Percentiles rank a stretch among this genome's conserved stretches.
phyloP scores from a whole-genome alignment of 257 asterid species.

The Nicotiana tomentosiformis region DNA sequence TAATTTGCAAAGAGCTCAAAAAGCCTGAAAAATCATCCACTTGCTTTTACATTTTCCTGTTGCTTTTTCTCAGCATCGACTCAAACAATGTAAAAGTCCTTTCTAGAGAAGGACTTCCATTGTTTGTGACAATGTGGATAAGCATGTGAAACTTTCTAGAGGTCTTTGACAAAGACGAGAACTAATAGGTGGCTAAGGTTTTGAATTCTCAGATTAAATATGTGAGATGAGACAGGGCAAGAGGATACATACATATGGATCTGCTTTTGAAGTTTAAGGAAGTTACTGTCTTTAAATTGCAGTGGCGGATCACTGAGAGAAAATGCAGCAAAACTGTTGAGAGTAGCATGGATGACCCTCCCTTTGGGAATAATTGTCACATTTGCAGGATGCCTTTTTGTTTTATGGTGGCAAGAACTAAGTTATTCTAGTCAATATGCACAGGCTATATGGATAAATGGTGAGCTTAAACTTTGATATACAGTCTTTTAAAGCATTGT shows the following conservation, averaged over 20 bases:
- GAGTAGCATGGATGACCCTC: constrained; percentile 81
- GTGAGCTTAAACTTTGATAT: constrained; percentile 32
- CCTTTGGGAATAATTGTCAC: constrained; percentile 72
- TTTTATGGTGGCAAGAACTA: constrained; percentile 87
- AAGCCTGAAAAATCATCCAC: background rate
- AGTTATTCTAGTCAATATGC: constrained; percentile 70
- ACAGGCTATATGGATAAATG: constrained; percentile 78
- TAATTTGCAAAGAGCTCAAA: background rate
- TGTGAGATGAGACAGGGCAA: background rate
- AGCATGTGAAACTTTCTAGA: background rate
- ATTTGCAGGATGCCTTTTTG: constrained; percentile 48
- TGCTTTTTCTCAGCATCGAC: background rate
- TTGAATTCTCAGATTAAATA: background rate
- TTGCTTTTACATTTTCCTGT: background rate
- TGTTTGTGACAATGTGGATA: background rate
- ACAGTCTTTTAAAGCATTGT: background rate
- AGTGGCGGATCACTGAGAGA: constrained; percentile 56
- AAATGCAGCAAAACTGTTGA: constrained; percentile 66
- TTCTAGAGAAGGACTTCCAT: background rate
- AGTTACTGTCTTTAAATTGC: constrained; percentile 17
- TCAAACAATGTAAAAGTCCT: background rate
- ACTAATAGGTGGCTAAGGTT: background rate
- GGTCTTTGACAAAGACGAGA: background rate
- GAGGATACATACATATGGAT: background rate
- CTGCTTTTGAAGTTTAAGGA: background rate